These are phyloP conservation scores for Acanthamoeba castellanii DNA, from an alignment of 208 protist species.

Conservation along the genomic window DNA sequence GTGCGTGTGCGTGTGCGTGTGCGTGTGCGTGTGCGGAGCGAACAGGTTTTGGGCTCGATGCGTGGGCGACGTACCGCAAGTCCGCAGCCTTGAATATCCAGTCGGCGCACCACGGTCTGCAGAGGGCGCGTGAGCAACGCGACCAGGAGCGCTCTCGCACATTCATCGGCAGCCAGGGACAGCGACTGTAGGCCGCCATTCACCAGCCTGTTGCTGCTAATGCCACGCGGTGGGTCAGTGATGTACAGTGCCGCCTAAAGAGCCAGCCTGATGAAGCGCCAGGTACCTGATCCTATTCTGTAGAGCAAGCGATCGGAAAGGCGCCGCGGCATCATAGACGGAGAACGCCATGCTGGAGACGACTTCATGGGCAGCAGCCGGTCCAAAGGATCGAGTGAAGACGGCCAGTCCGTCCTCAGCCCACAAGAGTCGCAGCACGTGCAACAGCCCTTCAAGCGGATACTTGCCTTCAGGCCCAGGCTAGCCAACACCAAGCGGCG, in stretches of 20 bases:
- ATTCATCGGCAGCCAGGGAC: background rate
- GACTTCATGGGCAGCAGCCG: background rate
- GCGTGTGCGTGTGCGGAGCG: background rate
- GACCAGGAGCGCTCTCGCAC: background rate
- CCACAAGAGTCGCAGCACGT: background rate
- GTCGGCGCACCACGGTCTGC: background rate
- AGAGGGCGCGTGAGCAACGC: background rate
- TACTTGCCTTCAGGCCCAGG: conserved; percentile 1
- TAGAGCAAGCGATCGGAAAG: background rate
- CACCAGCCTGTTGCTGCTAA: background rate
- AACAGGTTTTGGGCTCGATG: background rate
- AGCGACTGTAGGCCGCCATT: background rate
- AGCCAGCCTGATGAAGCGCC: background rate
- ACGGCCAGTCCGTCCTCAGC: background rate
- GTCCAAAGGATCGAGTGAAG: conserved; percentile 16
- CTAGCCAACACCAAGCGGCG: background rate
- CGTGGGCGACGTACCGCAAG: background rate
- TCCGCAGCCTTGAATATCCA: conserved; percentile 18
- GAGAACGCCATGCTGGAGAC: background rate
- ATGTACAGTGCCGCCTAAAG: background rate
- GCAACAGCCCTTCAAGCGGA: background rate
- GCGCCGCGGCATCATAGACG: background rate
- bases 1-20: background rate
- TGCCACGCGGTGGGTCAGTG: background rate
- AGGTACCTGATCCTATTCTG: background rate